phyloP scores from a whole-genome alignment of 2,329 filamentous ascomycete genomes.

The Pseudogymnoascus sp. region DNA sequence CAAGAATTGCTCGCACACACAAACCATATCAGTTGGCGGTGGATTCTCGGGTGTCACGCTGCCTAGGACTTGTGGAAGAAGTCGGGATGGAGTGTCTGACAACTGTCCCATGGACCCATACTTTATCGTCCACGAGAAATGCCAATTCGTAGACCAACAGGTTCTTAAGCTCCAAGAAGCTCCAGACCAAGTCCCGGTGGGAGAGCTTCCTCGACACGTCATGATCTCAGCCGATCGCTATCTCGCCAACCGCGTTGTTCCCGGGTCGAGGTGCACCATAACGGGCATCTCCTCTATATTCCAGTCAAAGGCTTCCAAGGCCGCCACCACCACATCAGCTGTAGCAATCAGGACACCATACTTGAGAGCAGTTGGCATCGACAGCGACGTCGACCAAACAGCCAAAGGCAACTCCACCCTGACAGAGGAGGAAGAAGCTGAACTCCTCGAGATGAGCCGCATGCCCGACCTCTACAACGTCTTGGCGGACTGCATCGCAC shows the following conservation, averaged over 20 bases:
- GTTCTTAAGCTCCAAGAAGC: conserved; percentile 97
- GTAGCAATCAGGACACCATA: conserved; percentile 96
- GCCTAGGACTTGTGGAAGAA: conserved; percentile 60
- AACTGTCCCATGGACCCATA: conserved; percentile 91
- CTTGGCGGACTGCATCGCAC: conserved; percentile 87
- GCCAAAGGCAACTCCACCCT: conserved; percentile 78
- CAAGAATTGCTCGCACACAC: conserved; percentile 68
- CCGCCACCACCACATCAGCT: conserved; percentile 62
- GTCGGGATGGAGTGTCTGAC: conserved; percentile 30
- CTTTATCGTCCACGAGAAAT: conserved; percentile 90
- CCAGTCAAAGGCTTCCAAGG: conserved; percentile 80
- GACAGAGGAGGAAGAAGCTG: conserved; percentile 92
- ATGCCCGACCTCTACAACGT: conserved; percentile 85
- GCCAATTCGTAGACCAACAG: conserved; percentile 92
- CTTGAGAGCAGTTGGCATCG: conserved; percentile 83
- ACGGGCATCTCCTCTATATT: conserved; percentile 99
- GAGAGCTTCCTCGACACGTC: conserved; percentile 89
- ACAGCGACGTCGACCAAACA: conserved; percentile 81
- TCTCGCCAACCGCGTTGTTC: conserved; percentile 89
- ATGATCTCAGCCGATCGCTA: conserved; percentile 95
- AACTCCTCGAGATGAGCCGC: conserved; percentile 85
- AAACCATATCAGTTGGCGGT: conserved; percentile 64
- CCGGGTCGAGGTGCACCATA: conserved; percentile 85
- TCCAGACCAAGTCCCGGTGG: conserved; percentile 93
- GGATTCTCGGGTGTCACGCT: conserved; percentile 84